Conservation (phyloP, 2,329 filamentous ascomycete species). For the Penicillium sp. region DNA sequence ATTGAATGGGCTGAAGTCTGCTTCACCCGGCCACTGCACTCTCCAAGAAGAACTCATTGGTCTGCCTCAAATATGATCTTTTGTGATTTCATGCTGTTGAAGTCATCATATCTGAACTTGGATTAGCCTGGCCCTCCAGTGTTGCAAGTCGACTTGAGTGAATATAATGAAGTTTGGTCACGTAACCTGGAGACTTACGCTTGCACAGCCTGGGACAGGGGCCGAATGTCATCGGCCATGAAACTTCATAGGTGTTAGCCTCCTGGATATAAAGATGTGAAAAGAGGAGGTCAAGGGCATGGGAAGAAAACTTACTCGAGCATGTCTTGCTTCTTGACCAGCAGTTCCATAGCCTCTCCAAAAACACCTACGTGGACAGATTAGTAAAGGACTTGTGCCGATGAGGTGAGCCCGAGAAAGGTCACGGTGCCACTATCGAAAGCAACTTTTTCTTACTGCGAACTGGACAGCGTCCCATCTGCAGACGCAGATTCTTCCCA, state of each 20-base stretch:
- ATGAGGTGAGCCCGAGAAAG: too few species aligned
- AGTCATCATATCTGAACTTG: slow-evolving; percentile 53
- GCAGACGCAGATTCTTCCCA: slow-evolving; percentile 62
- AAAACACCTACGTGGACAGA: slow-evolving; percentile 45
- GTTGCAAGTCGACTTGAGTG: not conserved
- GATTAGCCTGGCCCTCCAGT: not conserved
- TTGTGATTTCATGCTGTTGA: slow-evolving; percentile 61
- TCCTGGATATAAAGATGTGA: not conserved
- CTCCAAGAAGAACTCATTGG: slow-evolving; percentile 25
- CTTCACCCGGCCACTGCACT: not conserved
- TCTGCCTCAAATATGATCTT: slow-evolving; percentile 60
- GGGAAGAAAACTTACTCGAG: slow-evolving; percentile 48
- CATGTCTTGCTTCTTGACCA: slow-evolving; percentile 59
- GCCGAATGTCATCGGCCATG: slow-evolving; percentile 68
- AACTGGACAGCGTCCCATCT: slow-evolving; percentile 71
- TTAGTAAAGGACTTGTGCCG: not conserved
- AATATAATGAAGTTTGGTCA: too few species aligned
- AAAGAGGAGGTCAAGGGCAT: not conserved
- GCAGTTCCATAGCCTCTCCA: slow-evolving; percentile 54
- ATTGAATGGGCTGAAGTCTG: too few species aligned
- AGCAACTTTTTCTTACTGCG: slow-evolving; percentile 18
- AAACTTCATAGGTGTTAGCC: slow-evolving; percentile 46
- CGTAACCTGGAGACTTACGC: slow-evolving; percentile 26
- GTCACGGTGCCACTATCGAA: not conserved
- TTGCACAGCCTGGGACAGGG: slow-evolving; percentile 56